phyloP scores from a whole-genome alignment of 805 yeast genomes.

The Yamadazyma endophytica region DNA sequence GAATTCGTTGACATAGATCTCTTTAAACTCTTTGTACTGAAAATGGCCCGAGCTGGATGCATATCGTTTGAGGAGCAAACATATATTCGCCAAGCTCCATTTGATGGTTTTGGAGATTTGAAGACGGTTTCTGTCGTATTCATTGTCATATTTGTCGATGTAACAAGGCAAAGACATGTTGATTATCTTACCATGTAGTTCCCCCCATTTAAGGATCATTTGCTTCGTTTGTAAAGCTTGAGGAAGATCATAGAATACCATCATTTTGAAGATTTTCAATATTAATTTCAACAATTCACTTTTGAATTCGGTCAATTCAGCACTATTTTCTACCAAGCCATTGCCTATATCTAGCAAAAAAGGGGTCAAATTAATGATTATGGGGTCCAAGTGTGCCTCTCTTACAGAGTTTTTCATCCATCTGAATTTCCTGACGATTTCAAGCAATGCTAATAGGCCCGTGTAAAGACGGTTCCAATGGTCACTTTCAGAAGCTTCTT shows the following conservation, averaged over 20 bases:
- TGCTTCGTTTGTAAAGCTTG: slow-evolving; percentile 49
- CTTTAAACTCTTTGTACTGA: slow-evolving; percentile 58
- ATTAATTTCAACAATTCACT: slow-evolving; percentile 76
- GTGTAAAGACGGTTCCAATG: slow-evolving; percentile 43
- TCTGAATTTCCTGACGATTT: slow-evolving; percentile 65
- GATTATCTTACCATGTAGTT: slow-evolving; percentile 67
- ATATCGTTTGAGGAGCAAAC: slow-evolving; percentile 67
- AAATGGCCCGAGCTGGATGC: slow-evolving; percentile 51
- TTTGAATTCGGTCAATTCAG: slow-evolving; percentile 22
- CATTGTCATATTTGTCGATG: slow-evolving; percentile 45
- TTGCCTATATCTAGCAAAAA: slow-evolving; percentile 63
- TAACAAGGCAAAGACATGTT: slow-evolving; percentile 54
- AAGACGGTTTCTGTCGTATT: slow-evolving; percentile 49
- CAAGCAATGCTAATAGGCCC: slow-evolving; percentile 67
- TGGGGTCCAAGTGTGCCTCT: slow-evolving; percentile 26
- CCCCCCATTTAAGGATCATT: slow-evolving; percentile 62
- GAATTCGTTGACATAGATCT: slow-evolving; percentile 50
- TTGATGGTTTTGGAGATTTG: slow-evolving; percentile 63
- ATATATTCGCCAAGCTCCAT: slow-evolving; percentile 82
- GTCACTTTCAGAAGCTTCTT: slow-evolving; percentile 8
- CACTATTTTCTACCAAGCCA: slow-evolving; percentile 29
- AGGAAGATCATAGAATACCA: slow-evolving; percentile 71
- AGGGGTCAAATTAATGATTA: slow-evolving; percentile 61
- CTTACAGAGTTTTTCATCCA: slow-evolving; percentile 59
- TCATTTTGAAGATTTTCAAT: slow-evolving; percentile 74